phyloP scores from a whole-genome alignment of 2,329 filamentous ascomycete genomes.

The Verticillium longisporum region DNA sequence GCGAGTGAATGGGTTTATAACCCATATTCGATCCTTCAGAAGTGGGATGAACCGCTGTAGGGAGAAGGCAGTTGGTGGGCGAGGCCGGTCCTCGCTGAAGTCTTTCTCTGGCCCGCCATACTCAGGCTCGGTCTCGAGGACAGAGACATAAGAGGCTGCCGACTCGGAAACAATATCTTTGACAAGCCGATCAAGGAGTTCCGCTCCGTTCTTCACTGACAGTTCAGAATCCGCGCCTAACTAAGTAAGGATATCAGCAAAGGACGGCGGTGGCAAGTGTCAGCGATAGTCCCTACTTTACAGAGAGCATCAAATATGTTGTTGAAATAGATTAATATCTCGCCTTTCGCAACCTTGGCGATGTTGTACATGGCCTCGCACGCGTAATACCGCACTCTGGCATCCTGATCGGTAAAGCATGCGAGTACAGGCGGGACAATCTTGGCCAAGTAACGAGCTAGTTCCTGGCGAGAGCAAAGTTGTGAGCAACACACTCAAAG shows the following conservation, averaged over 20 bases:
- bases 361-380: slow-evolving; percentile 99
- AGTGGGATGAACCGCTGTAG: slow-evolving; percentile 86
- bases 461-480: slow-evolving; percentile 50
- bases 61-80: slow-evolving; percentile 81
- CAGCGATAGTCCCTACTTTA: slow-evolving; percentile 56
- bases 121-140: slow-evolving; percentile 58
- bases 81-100: slow-evolving; percentile 20
- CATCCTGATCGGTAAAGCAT: slow-evolving; percentile 97
- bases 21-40: slow-evolving; percentile 87
- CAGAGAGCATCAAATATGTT: slow-evolving; percentile 96
- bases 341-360: slow-evolving; percentile 96
- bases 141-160: slow-evolving; percentile 87
- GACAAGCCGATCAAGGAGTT: slow-evolving; percentile 86
- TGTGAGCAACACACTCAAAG: background rate
- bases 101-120: slow-evolving; percentile 37
- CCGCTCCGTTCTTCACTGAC: slow-evolving; percentile 96
- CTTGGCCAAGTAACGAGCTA: slow-evolving; percentile 83
- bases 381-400: slow-evolving; percentile 92
- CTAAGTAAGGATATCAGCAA: slow-evolving; percentile 35
- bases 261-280: background rate
- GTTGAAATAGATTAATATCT: slow-evolving; percentile 96
- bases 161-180: slow-evolving; percentile 97
- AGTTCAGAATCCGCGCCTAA: slow-evolving; percentile 92
- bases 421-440: slow-evolving; percentile 95
- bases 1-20: slow-evolving; percentile 88